These are phyloP conservation scores for Buxus sempervirens DNA, from an alignment of 164 flowering plant genomes.

Conservation along the genomic window DNA sequence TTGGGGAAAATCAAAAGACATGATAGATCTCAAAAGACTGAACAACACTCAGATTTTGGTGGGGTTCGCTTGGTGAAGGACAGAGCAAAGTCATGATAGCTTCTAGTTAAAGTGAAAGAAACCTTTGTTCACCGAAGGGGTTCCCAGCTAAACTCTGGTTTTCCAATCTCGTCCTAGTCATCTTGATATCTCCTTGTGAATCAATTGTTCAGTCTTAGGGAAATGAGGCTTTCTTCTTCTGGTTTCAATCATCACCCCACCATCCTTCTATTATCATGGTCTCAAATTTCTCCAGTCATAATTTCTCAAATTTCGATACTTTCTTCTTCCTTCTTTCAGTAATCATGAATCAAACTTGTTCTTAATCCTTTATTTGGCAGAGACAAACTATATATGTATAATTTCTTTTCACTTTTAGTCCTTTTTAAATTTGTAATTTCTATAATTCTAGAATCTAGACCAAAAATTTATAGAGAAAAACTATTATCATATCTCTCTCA, in stretches of 20 bases:
- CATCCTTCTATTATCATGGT: too few relatives aligned
- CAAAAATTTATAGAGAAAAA: too few relatives aligned
- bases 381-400: too few relatives aligned
- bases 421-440: too few relatives aligned
- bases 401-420: too few relatives aligned
- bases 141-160: background rate
- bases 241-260: slow-evolving; percentile 29
- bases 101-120: slow-evolving; percentile 1
- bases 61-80: slow-evolving; percentile 1
- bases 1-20: background rate
- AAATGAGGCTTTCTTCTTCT: slow-evolving; percentile 26
- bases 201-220: background rate
- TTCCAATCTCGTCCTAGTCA: background rate
- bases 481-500: too few relatives aligned
- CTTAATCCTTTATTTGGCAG: too few relatives aligned
- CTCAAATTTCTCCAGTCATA: too few relatives aligned
- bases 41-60: background rate
- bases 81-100: slow-evolving; percentile 4
- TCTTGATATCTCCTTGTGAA: background rate
- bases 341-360: too few relatives aligned
- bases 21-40: background rate
- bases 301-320: too few relatives aligned
- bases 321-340: too few relatives aligned
- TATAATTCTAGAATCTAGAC: too few relatives aligned
- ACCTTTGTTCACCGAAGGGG: background rate